These are phyloP conservation scores for Knoxdaviesia proteae DNA, from an alignment of 2,329 filamentous ascomycete species.

Conservation along the genomic window DNA sequence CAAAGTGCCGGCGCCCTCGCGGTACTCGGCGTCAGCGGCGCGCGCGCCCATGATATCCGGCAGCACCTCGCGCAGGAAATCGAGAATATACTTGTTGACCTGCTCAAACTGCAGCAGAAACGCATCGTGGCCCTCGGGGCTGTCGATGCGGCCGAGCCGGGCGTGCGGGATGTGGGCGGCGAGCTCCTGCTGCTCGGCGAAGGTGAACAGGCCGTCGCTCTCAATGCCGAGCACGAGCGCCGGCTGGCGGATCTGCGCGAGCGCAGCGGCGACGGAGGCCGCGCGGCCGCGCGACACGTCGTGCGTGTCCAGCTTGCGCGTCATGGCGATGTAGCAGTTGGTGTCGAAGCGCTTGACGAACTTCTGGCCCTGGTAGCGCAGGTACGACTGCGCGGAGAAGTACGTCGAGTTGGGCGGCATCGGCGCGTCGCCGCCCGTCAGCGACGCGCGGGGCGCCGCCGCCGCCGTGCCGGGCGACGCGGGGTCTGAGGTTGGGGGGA, in stretches of 20 bases:
- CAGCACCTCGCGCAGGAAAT: constrained; percentile 62
- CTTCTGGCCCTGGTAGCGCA: constrained; percentile 89
- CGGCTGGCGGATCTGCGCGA: constrained; percentile 71
- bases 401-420: constrained; percentile 47
- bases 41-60: constrained; percentile 69
- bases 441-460: constrained; percentile 8
- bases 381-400: constrained; percentile 93
- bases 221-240: constrained; percentile 85
- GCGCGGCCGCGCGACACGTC: constrained; percentile 69
- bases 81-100: constrained; percentile 71
- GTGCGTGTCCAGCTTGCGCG: constrained; percentile 91
- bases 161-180: constrained; percentile 63
- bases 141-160: constrained; percentile 70
- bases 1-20: constrained; percentile 35
- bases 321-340: constrained; percentile 98
- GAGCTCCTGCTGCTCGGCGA: constrained; percentile 86
- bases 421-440: constrained; percentile 28
- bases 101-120: constrained; percentile 95
- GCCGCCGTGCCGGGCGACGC: constrained; percentile 1
- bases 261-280: constrained; percentile 47
- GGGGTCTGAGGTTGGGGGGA: constrained; percentile 11
- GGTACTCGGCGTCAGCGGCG: constrained; percentile 23
- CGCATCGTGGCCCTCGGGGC: constrained; percentile 86
- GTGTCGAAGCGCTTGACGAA: constrained; percentile 95
- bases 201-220: constrained; percentile 88